phyloP scores from a whole-genome alignment of 441 rosid species.

The Arabidopsis hybrid region DNA sequence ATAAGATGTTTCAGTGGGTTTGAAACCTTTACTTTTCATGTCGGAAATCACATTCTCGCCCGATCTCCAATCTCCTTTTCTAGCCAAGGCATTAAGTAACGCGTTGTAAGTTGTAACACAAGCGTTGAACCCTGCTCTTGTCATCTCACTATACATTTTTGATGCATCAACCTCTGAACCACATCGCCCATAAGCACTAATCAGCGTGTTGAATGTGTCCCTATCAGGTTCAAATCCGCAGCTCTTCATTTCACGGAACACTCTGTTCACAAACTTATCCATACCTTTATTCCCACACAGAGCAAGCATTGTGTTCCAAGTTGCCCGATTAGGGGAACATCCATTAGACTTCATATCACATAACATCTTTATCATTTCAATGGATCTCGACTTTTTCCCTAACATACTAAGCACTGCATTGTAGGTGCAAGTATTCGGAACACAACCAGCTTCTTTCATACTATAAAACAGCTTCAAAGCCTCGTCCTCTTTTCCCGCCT shows the following conservation, averaged over 20 bases:
- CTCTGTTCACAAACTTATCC: conserved; percentile 66
- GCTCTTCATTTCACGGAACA: conserved; percentile 80
- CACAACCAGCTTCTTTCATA: conserved; percentile 83
- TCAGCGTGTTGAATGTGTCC: conserved; percentile 87
- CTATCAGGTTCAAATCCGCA: conserved; percentile 92
- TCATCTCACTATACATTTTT: conserved; percentile 76
- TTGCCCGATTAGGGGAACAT: conserved; percentile 78
- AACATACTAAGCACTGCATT: conserved; percentile 82
- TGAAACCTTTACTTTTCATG: conserved; percentile 82
- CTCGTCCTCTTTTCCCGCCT: conserved; percentile 70
- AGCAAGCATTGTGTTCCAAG: conserved; percentile 94
- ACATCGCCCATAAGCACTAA: conserved; percentile 79
- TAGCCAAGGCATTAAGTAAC: conserved; percentile 82
- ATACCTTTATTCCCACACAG: conserved; percentile 74
- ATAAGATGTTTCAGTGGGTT: conserved; percentile 79
- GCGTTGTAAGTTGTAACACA: conserved; percentile 85
- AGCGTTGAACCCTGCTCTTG: conserved; percentile 77
- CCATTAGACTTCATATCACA: conserved; percentile 79
- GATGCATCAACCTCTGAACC: conserved; percentile 72
- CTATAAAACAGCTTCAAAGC: conserved; percentile 66
- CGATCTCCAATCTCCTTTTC: conserved; percentile 79
- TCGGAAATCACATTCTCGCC: conserved; percentile 73
- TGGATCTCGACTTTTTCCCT: conserved; percentile 71
- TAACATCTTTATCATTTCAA: conserved; percentile 77
- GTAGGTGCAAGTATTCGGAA: conserved; percentile 79